Conservation (phyloP, 2,329 filamentous ascomycete species). For the Cladosporium colombiae region DNA sequence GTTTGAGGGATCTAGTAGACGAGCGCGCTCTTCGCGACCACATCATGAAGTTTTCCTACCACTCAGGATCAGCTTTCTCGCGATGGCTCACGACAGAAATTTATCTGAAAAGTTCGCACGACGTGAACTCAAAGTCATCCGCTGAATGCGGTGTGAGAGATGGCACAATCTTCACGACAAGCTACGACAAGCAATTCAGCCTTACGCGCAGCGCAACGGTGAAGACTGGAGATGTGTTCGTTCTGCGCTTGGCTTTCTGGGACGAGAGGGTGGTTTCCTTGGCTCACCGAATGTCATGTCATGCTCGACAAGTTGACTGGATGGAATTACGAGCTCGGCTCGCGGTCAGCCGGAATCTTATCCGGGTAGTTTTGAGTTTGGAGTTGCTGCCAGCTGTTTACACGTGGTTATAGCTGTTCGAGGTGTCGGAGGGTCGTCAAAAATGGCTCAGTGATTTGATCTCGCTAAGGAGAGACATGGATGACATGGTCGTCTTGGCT, state of each 20-base stretch:
- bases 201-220: slow-evolving; percentile 10
- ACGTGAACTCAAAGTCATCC: background rate
- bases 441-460: slow-evolving; percentile 1
- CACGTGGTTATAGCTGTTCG: background rate
- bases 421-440: background rate
- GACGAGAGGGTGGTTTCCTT: background rate
- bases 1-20: background rate
- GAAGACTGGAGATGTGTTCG: slow-evolving; percentile 3
- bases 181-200: slow-evolving; percentile 19
- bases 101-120: background rate
- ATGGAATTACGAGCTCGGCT: background rate
- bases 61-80: background rate
- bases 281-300: background rate
- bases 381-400: background rate
- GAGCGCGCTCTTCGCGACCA: background rate
- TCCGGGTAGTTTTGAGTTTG: background rate
- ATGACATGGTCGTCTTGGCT: slow-evolving; percentile 14
- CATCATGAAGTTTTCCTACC: background rate
- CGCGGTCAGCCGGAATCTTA: background rate
- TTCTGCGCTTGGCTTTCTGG: slow-evolving; percentile 3
- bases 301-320: background rate
- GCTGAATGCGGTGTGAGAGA: background rate
- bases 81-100: background rate
- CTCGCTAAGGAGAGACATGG: slow-evolving; percentile 3
- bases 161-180: slow-evolving; percentile 10